A percentile compares a stretch with the other conserved stretches of the same genome.
Conservation (phyloP, 2,329 filamentous ascomycete species). For the Colletotrichum destructivum region DNA sequence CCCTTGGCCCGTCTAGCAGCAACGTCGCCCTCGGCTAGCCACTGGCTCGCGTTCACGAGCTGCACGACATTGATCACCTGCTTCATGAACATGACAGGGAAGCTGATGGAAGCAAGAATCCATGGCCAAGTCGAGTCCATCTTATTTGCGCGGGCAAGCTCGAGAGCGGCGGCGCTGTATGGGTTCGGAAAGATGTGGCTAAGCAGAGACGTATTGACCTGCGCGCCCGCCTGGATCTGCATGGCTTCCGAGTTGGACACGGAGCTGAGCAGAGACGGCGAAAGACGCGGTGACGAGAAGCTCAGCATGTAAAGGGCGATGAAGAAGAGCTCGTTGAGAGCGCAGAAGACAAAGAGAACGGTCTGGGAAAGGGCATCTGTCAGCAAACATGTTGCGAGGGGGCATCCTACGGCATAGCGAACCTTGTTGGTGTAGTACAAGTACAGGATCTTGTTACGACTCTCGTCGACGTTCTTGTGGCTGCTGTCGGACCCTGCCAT, state of each 20-base stretch:
- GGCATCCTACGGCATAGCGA: neutral
- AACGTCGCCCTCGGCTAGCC: conserved; percentile 93
- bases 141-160: conserved; percentile 95
- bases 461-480: conserved; percentile 95
- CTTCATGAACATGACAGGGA: conserved; percentile 91
- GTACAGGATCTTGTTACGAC: conserved; percentile 88
- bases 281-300: conserved; percentile 92
- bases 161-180: conserved; percentile 92
- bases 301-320: conserved; percentile 98
- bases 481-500: conserved; percentile 86
- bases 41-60: conserved; percentile 91
- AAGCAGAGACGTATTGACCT: conserved; percentile 78
- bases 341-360: conserved; percentile 92
- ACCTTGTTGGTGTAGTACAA: conserved; percentile 99
- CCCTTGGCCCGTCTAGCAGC: conserved; percentile 71
- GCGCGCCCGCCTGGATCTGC: conserved; percentile 75
- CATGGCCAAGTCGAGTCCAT: conserved; percentile 78
- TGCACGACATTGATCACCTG: conserved; percentile 96
- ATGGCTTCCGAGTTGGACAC: conserved; percentile 67
- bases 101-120: conserved; percentile 85
- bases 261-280: conserved; percentile 82
- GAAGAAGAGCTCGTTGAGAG: conserved; percentile 96
- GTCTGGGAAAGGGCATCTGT: conserved; percentile 67
- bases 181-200: conserved; percentile 87
- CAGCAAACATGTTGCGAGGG: conserved; percentile 22